Base-by-base conservation (phyloP, 2,329 filamentous ascomycete genomes). In the Aspergillus sp. region DNA sequence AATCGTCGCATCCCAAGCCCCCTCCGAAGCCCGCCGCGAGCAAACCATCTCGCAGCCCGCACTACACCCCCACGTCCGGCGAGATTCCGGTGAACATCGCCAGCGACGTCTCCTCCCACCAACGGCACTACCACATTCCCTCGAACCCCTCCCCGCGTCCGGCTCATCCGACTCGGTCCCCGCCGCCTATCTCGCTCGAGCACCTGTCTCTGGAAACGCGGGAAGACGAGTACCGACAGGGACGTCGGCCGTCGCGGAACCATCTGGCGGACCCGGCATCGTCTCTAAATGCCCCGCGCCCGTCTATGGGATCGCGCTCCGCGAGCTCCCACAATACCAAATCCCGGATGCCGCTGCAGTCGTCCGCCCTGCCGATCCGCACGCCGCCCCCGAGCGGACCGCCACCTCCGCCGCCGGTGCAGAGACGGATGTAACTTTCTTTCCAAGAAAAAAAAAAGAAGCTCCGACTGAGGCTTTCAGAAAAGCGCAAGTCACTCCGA, bases 361-460 rank as follows among this genome's bases (percentile, higher is more conserved):
- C 81, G 2, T 86, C 87, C 50, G 81, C 79, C 32, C 74, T 91
- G 45, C 86, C 88, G 1, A 80, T 88, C 53, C 82, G 87, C 44
- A 85, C 80, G 25, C 83, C 85, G 36, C 71, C 73, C 5, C 80
- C 81, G 3, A 81, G 76, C 7, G 82, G 81, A 10, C 77, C 81
- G 7, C 75, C 86, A 29, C 84, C 83, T 45, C 80, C 86, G 17
- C 80, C 84, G n/a, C 83, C 74, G 2, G 59, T 66, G 25, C 60
- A 66, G 7, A 57, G 61, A 6, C 61, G 62, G 43, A 61, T 61
- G 45, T 38, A 13, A 38, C 34, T 38, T n/a, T 17, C 34, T 17
- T 7, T 32, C 13, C 29, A 13, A 32, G 29, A 32, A 13, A 32
- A 32, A 32, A 13, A 13, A 32, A 38, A 16, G 25, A 29, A 11